Percentiles rank a stretch among this genome's conserved stretches.
These are phyloP conservation scores for Cicer yamashitae DNA, from an alignment of 306 rosid genomes.

Conservation along the genomic window DNA sequence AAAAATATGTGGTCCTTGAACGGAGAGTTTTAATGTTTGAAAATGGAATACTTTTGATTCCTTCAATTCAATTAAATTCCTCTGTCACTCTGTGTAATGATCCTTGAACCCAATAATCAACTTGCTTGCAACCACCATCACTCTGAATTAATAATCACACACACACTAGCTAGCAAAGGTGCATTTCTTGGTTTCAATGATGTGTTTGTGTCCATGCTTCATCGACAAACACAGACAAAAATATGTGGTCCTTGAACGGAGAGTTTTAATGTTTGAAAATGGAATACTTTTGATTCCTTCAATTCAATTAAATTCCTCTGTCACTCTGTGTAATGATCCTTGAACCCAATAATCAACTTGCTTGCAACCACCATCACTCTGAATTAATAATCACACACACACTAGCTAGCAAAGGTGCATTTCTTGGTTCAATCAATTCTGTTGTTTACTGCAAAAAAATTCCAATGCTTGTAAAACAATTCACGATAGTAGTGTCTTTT, in stretches of 20 bases:
- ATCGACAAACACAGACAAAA: too few species aligned
- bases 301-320: background rate
- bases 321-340: background rate
- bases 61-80: background rate
- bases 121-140: constrained; percentile 8
- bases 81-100: background rate
- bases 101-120: constrained; percentile 14
- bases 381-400: too few species aligned
- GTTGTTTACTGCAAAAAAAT: too few species aligned
- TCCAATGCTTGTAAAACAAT: too few species aligned
- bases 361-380: constrained; percentile 12
- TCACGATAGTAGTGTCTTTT: too few species aligned
- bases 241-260: background rate
- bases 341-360: constrained; percentile 11
- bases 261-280: background rate
- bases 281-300: background rate
- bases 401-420: too few species aligned
- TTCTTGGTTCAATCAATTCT: too few species aligned
- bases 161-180: too few species aligned
- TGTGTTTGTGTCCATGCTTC: too few species aligned
- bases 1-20: background rate
- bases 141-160: too few species aligned
- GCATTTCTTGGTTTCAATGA: too few species aligned
- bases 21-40: background rate
- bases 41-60: background rate